These are phyloP conservation scores for Candida qinlingensis DNA, from an alignment of 805 yeast genomes.

Conservation along the genomic window DNA sequence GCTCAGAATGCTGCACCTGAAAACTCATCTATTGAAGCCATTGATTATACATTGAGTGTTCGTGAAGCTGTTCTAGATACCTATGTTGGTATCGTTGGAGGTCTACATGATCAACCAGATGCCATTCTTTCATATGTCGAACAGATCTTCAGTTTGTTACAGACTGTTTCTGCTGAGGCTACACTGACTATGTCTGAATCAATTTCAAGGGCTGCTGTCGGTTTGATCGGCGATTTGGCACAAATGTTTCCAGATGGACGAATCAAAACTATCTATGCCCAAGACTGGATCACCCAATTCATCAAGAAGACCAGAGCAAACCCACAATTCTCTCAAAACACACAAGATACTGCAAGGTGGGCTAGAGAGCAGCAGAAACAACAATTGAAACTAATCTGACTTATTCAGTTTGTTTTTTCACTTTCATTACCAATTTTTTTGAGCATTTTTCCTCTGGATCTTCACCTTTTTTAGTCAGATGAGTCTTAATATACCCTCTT, in stretches of 20 bases:
- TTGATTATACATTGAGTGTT: constrained; percentile 67
- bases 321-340: constrained; percentile 52
- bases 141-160: constrained; percentile 66
- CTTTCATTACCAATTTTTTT: neutral
- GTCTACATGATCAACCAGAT: constrained; percentile 66
- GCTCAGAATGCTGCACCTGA: constrained; percentile 61
- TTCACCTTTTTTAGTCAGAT: constrained; percentile 1
- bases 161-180: constrained; percentile 52
- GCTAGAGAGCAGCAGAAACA: constrained; percentile 65
- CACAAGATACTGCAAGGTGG: constrained; percentile 95
- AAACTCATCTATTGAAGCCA: constrained; percentile 65
- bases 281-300: constrained; percentile 75
- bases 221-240: constrained; percentile 89
- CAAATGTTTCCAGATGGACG: constrained; percentile 79
- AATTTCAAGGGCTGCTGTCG: constrained; percentile 79
- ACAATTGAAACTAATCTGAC: constrained; percentile 12
- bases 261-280: constrained; percentile 57
- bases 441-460: constrained; percentile 2
- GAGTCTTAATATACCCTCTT: neutral
- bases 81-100: constrained; percentile 91
- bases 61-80: constrained; percentile 92
- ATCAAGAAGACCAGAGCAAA: constrained; percentile 69
- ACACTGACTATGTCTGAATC: constrained; percentile 59
- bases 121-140: constrained; percentile 60
- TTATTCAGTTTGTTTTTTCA: neutral